Evolutionary conservation across 352 stramenopile genomes (phyloP).

Genomic region (Phytophthora fragariae): DNA sequence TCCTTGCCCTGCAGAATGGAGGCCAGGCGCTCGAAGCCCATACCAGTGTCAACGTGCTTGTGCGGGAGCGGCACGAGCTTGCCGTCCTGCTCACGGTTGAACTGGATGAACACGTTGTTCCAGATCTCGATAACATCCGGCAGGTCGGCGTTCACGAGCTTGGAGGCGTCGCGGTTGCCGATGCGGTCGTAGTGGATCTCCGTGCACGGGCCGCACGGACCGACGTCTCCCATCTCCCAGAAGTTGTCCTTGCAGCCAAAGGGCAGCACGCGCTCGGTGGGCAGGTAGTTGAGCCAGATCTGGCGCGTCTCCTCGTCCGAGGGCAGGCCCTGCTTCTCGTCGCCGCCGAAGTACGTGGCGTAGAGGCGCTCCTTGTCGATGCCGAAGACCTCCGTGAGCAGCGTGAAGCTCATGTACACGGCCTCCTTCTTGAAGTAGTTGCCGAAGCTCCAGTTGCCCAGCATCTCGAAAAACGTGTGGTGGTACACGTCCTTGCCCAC

Average conservation of each 20-base stretch:
- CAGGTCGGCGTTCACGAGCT: constrained; percentile 97
- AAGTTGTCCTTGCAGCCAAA: constrained; percentile 99
- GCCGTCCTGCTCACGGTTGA: constrained; percentile 94
- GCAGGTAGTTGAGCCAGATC: constrained; percentile 91
- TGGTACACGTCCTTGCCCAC: constrained; percentile 99
- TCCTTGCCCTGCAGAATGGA: constrained; percentile 93
- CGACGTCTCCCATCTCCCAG: constrained; percentile 99
- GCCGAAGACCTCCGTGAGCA: constrained; percentile 96
- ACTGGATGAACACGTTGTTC: constrained; percentile 99
- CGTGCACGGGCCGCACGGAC: constrained; percentile 98
- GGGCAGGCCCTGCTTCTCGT: constrained; percentile 82
- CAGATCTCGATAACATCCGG: constrained; percentile 99
- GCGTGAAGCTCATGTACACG: constrained; percentile 96
- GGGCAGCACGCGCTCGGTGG: constrained; percentile 91
- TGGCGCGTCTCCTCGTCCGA: constrained; percentile 94
- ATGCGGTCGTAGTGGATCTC: constrained; percentile 99
- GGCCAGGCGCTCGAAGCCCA: constrained; percentile 97
- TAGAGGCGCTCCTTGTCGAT: constrained; percentile 96
- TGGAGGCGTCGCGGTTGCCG: constrained; percentile 91
- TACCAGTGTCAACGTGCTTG: constrained; percentile 99
- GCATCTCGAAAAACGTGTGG: constrained; percentile 99
- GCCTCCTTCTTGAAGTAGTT: constrained; percentile 99
- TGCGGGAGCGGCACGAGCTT: constrained; percentile 92
- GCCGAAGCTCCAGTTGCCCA: constrained; percentile 99
- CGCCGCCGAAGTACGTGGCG: constrained; percentile 98